Evolutionary conservation across 257 asterid species (phyloP), one percentile per base, ranked within the genome.

Genomic region (Ehretia macrophylla): DNA sequence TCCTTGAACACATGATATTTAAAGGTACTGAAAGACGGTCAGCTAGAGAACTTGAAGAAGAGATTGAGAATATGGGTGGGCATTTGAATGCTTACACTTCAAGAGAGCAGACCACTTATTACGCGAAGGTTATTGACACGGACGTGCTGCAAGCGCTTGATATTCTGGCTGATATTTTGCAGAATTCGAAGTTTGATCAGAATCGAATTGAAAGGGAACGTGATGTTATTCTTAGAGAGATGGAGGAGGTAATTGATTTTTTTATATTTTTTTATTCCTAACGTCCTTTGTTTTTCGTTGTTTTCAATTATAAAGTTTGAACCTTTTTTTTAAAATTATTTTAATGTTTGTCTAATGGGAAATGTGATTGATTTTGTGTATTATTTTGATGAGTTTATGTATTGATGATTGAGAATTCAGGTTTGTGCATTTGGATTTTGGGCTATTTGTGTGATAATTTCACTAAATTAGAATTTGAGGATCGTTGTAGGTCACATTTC

Each of bases 11-110:
- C 63, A 89, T 93, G 99, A 93, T 93, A 56, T 86, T 86, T 60
- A 89, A 89, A 82, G 99, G 97, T 18, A 86, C 99, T 18, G 80
- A 81, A 73, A 83, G 59, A 75, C 74, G 97, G 64, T 65, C 58
- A 3, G 82, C 95, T 37, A 77, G 88, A 67, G 76, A 64, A 1
- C 63, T 93, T 83, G 97, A 93, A 80, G 96, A 93, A 81, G 96
- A 88, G 81, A 83, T 92, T 80, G 99, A 92, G 86, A 84, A 88
- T 68, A 86, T 92, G 86, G 99, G 97, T 0, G 97, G 96, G 5
- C 99, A 88, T 81, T 75, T 86, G 84, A 88, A 92, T 77, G 99
- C 97, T 27, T 92, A 88, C 38, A 93, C 97, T 50, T 83, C 94
- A 19, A 79, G 99, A 56, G 99, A 93, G 68, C 99, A 93, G 81